phyloP scores from a whole-genome alignment of 208 protist genomes.

The Wallacemonas sp. region DNA sequence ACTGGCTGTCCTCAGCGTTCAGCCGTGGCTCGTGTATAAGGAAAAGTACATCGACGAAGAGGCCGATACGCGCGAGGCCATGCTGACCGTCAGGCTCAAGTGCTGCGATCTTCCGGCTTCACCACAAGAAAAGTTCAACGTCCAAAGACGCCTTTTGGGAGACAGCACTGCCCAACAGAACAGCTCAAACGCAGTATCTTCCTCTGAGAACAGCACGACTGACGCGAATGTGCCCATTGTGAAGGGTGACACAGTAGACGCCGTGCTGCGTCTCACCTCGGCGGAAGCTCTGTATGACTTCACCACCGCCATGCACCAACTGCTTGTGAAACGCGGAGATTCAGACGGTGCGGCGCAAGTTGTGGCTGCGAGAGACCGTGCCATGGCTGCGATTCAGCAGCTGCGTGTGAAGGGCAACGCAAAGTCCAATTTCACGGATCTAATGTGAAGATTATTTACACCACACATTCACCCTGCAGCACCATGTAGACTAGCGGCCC shows the following conservation, averaged over 20 bases:
- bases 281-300: not conserved
- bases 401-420: not conserved
- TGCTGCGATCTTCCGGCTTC: not conserved
- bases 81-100: slow-evolving; percentile 20
- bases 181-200: too few species aligned
- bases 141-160: not conserved
- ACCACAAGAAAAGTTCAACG: not conserved
- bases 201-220: too few species aligned
- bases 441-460: not conserved
- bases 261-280: slow-evolving; percentile 1
- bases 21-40: slow-evolving; percentile 18
- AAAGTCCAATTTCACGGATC: not conserved
- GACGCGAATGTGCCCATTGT: too few species aligned
- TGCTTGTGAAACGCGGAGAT: not conserved
- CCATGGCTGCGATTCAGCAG: not conserved
- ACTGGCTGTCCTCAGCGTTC: not conserved
- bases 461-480: not conserved
- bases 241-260: not conserved
- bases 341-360: not conserved
- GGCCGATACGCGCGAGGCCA: slow-evolving; percentile 5
- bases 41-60: slow-evolving; percentile 10
- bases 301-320: not conserved
- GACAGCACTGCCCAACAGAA: too few species aligned
- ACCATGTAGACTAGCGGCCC: too few species aligned
- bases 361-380: not conserved